Evolutionary conservation across 2,329 filamentous ascomycete genomes (phyloP), one percentile per base, ranked within the genome.

Genomic region (Aspergillus sp.): DNA sequence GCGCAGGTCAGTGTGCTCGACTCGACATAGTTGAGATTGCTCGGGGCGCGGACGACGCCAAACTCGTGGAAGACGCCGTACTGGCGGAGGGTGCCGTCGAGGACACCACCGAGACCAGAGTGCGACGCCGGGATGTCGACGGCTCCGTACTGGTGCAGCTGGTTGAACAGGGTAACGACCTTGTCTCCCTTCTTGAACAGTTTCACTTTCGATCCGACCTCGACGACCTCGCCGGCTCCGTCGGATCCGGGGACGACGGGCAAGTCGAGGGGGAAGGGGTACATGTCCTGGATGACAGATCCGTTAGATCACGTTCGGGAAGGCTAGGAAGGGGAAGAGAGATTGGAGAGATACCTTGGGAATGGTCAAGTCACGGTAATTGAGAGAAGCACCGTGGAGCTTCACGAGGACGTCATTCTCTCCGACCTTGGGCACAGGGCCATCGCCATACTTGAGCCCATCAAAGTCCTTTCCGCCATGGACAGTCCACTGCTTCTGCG

Each of bases 321-420:
- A 2, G 17, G 19, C 19, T 11, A n/a, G 28, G 23, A 30, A 4
- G 15, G 6, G 13, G 3, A 30, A 25, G 50, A 28, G 25, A 28
- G 25, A 7, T 28, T 4, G 2, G 25, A 4, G 25, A 28, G 82
- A 53, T 74, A 76, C 73, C 74, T 78, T 73, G 0, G 79, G 76
- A 54, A 84, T 82, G 17, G 77, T 74, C 8, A 84, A 67, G 34
- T 84, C 82, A 25, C 82, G 76, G 61, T 83, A 83, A 63, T 84
- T 84, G 54, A 84, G 70, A 13, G 80, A 81, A 0, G 79, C 82
- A 4, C 78, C 82, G n/a, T 80, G 69, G 1, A 84, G 81, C 75
- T 89, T 90, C 68, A 93, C 87, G 38, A 93, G 82, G 6, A 92
- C 89, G 28, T 93, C 87, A 64, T 85, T 85, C 58, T 92, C 89